phyloP scores from a whole-genome alignment of 805 yeast genomes.

The Candida bentonensis region DNA sequence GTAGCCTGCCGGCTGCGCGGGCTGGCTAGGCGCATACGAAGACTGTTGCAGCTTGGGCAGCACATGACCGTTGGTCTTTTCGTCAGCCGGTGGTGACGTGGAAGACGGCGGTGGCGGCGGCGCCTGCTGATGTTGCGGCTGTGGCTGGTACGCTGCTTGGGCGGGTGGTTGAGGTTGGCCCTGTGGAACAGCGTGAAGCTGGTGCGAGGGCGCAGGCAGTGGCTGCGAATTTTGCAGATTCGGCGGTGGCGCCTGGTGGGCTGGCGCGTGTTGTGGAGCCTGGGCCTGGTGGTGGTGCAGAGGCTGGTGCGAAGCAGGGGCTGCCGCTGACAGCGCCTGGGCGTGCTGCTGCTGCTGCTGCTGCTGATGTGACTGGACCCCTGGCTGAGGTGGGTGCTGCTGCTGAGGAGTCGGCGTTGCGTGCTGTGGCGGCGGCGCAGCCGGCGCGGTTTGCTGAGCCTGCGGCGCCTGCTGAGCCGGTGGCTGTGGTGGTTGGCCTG shows the following conservation, averaged over 20 bases:
- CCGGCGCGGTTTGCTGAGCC: constrained; percentile 8
- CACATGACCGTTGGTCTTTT: neutral
- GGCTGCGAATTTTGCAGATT: constrained; percentile 15
- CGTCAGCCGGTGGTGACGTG: neutral
- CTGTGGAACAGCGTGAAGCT: constrained; percentile 11
- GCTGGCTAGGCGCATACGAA: constrained; percentile 1
- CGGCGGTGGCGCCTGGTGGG: constrained; percentile 21
- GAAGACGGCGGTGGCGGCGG: constrained; percentile 5
- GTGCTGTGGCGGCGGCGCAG: constrained; percentile 10
- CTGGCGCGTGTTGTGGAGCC: constrained; percentile 22
- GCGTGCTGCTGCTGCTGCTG: constrained; percentile 5
- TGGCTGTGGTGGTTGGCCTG: constrained; percentile 10
- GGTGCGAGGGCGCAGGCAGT: constrained; percentile 10
- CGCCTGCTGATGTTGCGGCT: constrained; percentile 6
- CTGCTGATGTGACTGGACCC: constrained; percentile 6
- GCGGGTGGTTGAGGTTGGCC: constrained; percentile 12
- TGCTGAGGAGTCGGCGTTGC: no score
- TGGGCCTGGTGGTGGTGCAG: constrained; percentile 15
- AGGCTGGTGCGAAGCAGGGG: constrained; percentile 5
- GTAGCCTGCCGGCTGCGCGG: constrained; percentile 1
- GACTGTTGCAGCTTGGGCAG: neutral
- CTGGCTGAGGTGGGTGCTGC: constrained; percentile 10
- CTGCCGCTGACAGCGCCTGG: constrained; percentile 9
- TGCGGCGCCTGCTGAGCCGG: constrained; percentile 11
- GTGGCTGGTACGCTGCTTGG: constrained; percentile 8